Base-by-base conservation (phyloP, 371 early-diverging fungal species). In the Conidiobolus incongruus region DNA sequence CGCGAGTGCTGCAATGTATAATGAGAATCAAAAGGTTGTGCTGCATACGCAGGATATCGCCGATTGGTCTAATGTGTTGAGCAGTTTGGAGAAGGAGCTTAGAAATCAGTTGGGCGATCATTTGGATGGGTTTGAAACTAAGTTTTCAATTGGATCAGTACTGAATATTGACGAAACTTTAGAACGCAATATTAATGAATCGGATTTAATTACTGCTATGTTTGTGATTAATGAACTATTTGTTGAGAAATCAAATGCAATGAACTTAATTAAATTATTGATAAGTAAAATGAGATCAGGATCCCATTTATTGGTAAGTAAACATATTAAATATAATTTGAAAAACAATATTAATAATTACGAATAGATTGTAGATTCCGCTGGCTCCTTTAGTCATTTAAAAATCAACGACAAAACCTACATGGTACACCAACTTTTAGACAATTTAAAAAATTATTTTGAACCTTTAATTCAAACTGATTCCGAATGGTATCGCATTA, bases 191-290 rank as follows among this genome's bases (percentile, higher is more conserved):
- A 51, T 72, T 3, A 52, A 60, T 0, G 36, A 56, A 21, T 70
- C 85, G 0, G 67, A 78, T 51, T 50, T 88, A 36, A 72, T 85
- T 29, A 88, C 89, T 1, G 75, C 79, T 37, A 71, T 85, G 72
- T 91, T 88, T 68, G 73, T 91, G 2, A 68, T 88, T 60, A 88
- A 88, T 48, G 92, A 91, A 50, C 56, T 91, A 7, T 80, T 91
- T 58, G 67, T 73, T 20, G 72, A 73, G 48, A 87, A 88, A 54
- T 50, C 55, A 33, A 53, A 66, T 28, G 80, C 85, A 15, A 80
- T 83, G 67, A 55, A 62, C 26, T 63, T 91, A 38, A 68, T 88
- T 28, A 68, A 75, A 29, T 53, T 60, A 10, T 49, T 88, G 32
- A 69, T 84, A 0, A 56, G 54, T 6, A 52, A 58, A 12, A 70